Conservation (phyloP, 495 filamentous ascomycete genomes). For the Aspergillus olivimuriae region DNA sequence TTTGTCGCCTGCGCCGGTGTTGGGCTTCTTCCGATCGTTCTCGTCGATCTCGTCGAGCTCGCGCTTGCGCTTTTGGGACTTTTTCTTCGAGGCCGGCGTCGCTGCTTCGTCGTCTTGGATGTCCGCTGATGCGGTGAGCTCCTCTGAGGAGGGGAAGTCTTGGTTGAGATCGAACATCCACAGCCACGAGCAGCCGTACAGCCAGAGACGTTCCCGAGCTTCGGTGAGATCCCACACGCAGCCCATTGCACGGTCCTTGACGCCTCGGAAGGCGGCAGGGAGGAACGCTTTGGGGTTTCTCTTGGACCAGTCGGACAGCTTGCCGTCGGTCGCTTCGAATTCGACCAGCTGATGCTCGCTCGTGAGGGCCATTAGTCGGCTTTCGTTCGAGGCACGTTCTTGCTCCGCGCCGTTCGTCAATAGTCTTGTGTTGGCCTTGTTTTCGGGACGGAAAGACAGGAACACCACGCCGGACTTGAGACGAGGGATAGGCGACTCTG, state of each 20-base stretch:
- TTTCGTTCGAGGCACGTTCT: constrained; percentile 32
- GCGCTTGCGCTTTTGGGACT: constrained; percentile 39
- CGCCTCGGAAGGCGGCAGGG: constrained; percentile 61
- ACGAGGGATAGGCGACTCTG: constrained; percentile 68
- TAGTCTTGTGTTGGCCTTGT: constrained; percentile 18
- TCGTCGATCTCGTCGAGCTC: constrained; percentile 30
- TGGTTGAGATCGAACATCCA: constrained; percentile 86
- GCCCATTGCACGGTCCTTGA: constrained; percentile 73
- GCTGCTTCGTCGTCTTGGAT: constrained; percentile 19
- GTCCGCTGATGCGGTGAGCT: constrained; percentile 16
- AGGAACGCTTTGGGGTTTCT: constrained; percentile 70
- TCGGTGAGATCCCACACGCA: constrained; percentile 71
- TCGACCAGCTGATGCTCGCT: constrained; percentile 68
- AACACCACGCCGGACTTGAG: constrained; percentile 62
- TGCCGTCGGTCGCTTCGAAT: constrained; percentile 67
- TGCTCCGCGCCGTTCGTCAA: constrained; percentile 32
- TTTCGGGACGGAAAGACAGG: constrained; percentile 64
- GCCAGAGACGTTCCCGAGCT: constrained; percentile 62
- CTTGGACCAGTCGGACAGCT: constrained; percentile 76
- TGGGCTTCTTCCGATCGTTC: constrained; percentile 30
- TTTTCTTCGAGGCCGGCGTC: constrained; percentile 17
- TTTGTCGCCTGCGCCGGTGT: constrained; percentile 53
- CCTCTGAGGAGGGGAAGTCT: constrained; percentile 51
- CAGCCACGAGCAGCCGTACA: constrained; percentile 78
- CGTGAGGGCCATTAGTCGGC: constrained; percentile 69